Evolutionary conservation across 345 rosid species (phyloP), one percentile per base, ranked within the genome.

Genomic region (Geranium brycei): DNA sequence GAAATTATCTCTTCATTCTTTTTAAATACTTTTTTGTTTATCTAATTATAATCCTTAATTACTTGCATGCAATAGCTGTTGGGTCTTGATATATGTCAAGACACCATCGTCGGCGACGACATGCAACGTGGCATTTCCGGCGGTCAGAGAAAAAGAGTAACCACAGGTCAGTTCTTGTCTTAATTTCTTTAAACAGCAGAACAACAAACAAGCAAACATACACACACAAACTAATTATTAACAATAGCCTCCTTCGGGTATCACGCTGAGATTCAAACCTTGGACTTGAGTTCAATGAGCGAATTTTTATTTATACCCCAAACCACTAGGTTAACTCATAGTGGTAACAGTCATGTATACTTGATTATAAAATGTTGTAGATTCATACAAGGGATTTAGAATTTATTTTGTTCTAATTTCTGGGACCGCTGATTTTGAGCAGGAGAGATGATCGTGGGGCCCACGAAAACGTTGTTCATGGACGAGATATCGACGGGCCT

Each of bases 371-470:
- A n/a, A n/a, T n/a, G n/a, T n/a, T n/a, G n/a, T n/a, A n/a, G n/a
- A n/a, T n/a, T n/a, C n/a, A n/a, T n/a, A n/a, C n/a, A n/a, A n/a
- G n/a, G n/a, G n/a, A n/a, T n/a, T n/a, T n/a, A n/a, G n/a, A n/a
- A 17, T 47, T 15, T 14, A 19, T 23, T 10, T 19, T 14, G 8
- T 60, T 7, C 15, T 30, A 4, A 23, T 28, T 60, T 23, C 2
- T 23, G 28, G 28, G 28, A 23, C 28, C 28, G 28, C 2, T 23
- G 28, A 30, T 17, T 51, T 63, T 19, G 56, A 38, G 28, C 73
- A 89, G 96, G 97, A 47, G 99, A 93, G 76, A 90, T 90, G 95
- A 85, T 90, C 41, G 99, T 88, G 58, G 89, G 96, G 17, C 99
- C 99, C 23, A 82, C 96, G 41, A 93, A 88, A 67, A 79, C 95